Conservation (phyloP, 2,329 filamentous ascomycete genomes). For the Pseudocercospora pini-densiflorae region DNA sequence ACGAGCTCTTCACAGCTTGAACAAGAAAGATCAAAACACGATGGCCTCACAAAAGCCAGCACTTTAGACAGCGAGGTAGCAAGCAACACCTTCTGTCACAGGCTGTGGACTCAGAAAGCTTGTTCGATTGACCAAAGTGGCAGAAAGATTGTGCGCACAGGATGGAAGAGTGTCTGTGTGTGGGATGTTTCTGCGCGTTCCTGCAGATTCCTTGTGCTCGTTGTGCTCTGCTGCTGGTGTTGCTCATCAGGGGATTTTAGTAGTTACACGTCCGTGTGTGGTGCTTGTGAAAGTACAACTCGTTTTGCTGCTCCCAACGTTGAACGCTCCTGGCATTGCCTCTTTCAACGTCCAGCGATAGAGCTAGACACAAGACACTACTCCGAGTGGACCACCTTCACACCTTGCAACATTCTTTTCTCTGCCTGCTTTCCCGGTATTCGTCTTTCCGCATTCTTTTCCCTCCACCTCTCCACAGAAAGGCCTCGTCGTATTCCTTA, state of each 20-base stretch:
- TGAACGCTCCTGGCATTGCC: not conserved
- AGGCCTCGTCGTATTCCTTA: not conserved
- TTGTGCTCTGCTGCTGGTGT: not conserved
- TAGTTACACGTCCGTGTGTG: no score
- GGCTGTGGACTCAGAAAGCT: no score
- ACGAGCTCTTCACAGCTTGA: not conserved
- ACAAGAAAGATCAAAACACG: not conserved
- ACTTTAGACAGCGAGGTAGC: not conserved
- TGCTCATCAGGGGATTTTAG: not conserved
- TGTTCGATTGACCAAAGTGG: not conserved
- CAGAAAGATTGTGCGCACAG: not conserved
- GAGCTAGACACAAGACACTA: no score
- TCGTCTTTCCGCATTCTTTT: not conserved
- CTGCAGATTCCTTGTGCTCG: not conserved
- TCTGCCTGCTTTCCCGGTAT: not conserved
- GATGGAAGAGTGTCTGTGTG: not conserved
- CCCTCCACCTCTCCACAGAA: not conserved
- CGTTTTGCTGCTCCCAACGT: not conserved
- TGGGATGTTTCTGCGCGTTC: not conserved
- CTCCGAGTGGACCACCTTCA: no score
- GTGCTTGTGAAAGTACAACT: not conserved
- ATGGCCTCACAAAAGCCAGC: not conserved
- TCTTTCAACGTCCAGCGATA: no score
- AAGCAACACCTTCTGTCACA: no score
- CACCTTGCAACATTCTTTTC: no score